phyloP scores from a whole-genome alignment of 495 filamentous ascomycete genomes.

The Glutinoglossum americanum region DNA sequence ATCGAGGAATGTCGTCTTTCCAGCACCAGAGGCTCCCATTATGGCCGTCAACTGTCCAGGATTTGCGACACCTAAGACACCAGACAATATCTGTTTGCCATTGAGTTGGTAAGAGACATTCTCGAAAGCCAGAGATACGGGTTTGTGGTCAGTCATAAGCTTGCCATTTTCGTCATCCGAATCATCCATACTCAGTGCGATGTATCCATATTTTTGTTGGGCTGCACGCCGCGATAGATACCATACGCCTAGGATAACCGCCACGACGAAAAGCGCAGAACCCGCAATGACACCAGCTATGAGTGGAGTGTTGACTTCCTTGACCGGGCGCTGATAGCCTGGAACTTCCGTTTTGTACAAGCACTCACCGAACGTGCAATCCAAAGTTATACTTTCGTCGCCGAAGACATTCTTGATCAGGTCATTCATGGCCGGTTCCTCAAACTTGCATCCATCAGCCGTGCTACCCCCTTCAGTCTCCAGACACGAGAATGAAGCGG shows the following conservation, averaged over 20 bases:
- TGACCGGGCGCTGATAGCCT: constrained; percentile 70
- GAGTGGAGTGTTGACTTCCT: constrained; percentile 90
- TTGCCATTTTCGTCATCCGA: constrained; percentile 75
- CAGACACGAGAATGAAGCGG: constrained; percentile 59
- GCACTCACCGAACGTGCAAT: constrained; percentile 77
- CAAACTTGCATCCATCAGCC: constrained; percentile 53
- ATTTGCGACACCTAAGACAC: constrained; percentile 62
- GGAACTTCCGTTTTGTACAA: constrained; percentile 79
- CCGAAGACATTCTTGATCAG: constrained; percentile 78
- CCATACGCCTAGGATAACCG: constrained; percentile 65
- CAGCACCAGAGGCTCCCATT: constrained; percentile 94
- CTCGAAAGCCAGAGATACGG: constrained; percentile 70
- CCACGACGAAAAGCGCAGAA: constrained; percentile 68
- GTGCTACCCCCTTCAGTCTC: constrained; percentile 34
- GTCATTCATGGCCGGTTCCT: constrained; percentile 75
- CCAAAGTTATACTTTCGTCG: constrained; percentile 64
- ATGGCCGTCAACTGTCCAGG: constrained; percentile 88
- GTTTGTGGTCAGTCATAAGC: constrained; percentile 76
- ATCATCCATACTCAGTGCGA: constrained; percentile 53
- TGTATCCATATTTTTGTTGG: constrained; percentile 43
- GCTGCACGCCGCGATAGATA: constrained; percentile 55
- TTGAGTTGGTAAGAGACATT: constrained; percentile 74
- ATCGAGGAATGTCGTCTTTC: constrained; percentile 94
- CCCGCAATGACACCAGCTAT: constrained; percentile 89
- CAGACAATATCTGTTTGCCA: constrained; percentile 64